Evolutionary conservation across 2,329 filamentous ascomycete genomes (phyloP), one percentile per base, ranked within the genome.

Genomic region (Calonectria pseudoreteaudii): DNA sequence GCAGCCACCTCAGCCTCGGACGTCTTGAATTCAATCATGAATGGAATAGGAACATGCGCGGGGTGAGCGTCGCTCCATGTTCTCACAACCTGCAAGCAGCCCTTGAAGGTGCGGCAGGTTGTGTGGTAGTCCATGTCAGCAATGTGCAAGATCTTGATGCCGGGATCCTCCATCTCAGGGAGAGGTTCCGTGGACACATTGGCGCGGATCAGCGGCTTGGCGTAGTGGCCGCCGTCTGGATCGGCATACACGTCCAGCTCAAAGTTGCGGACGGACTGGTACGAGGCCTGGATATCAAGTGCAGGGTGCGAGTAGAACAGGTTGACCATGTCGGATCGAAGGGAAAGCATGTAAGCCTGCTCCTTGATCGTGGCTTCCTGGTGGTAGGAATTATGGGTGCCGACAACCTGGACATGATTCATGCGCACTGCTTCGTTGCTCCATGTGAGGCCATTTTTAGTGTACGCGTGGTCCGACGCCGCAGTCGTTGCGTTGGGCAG

Each of bases 341-440:
- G 81, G 70, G 83, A 75, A 65, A 86, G 82, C 76, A 88, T 86
- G 14, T 84, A 77, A 2, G 81, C 75, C 44, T 84, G 84, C 75
- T 88, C 87, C n/a, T 81, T 80, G 1, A 84, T 81, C 2, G 83
- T 82, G 30, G 86, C 81, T 74, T 89, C 87, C 49, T 85, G 82
- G 73, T 90, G 88, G 79, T 89, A 90, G 74, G 85, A 87, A 80
- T 89, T 89, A 79, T 89, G 88, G 0, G 87, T 88, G 75, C 87
- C 88, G 47, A 89, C 81, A 52, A 89, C 85, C 77, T 89, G 88
- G 60, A 89, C 86, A 60, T 89, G 86, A 79, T 89, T 89, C 82
- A 90, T 85, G 66, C 87, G 87, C 66, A 89, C 79, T 20, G 74
- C 71, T 28, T 76, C 72, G 20, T 76, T 52, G 18, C 82, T 78